phyloP scores from a whole-genome alignment of 306 rosid species.

The Hippophae rhamnoides region DNA sequence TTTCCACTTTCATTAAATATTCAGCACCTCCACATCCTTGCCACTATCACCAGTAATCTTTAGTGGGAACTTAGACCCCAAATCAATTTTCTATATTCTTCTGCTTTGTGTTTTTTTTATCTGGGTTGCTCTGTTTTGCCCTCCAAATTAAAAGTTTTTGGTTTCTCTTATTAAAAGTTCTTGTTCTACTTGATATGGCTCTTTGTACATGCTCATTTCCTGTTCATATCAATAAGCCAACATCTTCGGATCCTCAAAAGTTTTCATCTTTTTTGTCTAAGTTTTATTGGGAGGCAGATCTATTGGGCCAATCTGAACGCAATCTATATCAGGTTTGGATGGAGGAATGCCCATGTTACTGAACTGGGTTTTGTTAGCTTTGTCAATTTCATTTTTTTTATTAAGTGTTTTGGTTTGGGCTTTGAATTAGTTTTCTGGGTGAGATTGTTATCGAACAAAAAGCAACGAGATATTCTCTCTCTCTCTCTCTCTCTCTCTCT shows the following conservation, averaged over 20 bases:
- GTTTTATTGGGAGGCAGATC: conserved; percentile 31
- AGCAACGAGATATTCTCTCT: neutral
- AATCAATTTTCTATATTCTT: neutral
- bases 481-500: neutral
- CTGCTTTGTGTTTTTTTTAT: neutral
- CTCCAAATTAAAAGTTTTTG: conserved; percentile 4
- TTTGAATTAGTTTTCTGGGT: neutral
- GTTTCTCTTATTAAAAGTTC: neutral
- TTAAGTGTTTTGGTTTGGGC: neutral
- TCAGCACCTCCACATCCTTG: neutral
- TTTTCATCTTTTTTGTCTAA: conserved; percentile 23
- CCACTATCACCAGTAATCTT: conserved; percentile 8
- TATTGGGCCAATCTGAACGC: conserved; percentile 22
- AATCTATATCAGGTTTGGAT: conserved; percentile 41
- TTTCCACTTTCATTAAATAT: neutral
- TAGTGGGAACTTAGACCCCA: conserved; percentile 10
- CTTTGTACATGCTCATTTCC: conserved; percentile 50
- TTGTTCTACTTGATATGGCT: conserved; percentile 41
- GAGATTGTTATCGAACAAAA: neutral
- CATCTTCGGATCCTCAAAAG: conserved; percentile 24
- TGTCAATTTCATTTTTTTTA: neutral
- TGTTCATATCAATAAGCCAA: conserved; percentile 23
- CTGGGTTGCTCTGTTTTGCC: conserved; percentile 23
- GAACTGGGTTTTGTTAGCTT: conserved; percentile 1
- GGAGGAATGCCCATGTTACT: conserved; percentile 8